These are phyloP conservation scores for Sphaceloma murrayae DNA, from an alignment of 2,329 filamentous ascomycete genomes.

Conservation along the genomic window DNA sequence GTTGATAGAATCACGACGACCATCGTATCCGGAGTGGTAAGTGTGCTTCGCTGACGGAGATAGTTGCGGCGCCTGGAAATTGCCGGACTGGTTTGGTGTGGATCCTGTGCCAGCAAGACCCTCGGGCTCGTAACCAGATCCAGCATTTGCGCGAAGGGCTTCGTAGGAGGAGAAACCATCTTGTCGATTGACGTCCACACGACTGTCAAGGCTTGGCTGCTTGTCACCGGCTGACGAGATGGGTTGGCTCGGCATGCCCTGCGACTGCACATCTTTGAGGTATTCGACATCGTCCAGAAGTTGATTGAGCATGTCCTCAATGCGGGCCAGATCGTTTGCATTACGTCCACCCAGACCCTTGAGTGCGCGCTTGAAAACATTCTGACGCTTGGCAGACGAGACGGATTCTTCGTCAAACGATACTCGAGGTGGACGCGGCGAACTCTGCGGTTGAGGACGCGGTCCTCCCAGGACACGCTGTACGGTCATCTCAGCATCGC, in stretches of 20 bases:
- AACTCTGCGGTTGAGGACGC: conserved; percentile 64
- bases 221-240: conserved; percentile 21
- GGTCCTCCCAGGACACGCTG: conserved; percentile 78
- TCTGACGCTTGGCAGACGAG: conserved; percentile 68
- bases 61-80: conserved; percentile 19
- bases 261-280: conserved; percentile 33
- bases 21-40: conserved; percentile 43
- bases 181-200: conserved; percentile 19
- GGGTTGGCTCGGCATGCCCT: conserved; percentile 25
- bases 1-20: conserved; percentile 54
- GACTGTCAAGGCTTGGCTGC: background rate
- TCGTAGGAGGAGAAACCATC: conserved; percentile 58
- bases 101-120: conserved; percentile 67
- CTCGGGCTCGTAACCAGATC: conserved; percentile 72
- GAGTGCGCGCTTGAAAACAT: conserved; percentile 87
- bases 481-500: conserved; percentile 75
- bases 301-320: conserved; percentile 84
- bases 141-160: conserved; percentile 59
- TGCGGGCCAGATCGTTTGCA: conserved; percentile 75
- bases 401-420: conserved; percentile 47
- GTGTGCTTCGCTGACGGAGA: conserved; percentile 26
- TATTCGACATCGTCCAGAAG: conserved; percentile 83
- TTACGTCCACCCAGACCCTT: conserved; percentile 84
- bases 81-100: conserved; percentile 52
- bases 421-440: conserved; percentile 45